Evolutionary conservation across 1,284 basidiomycete genomes (phyloP).

Genomic region (Porogramme epimiltina): DNA sequence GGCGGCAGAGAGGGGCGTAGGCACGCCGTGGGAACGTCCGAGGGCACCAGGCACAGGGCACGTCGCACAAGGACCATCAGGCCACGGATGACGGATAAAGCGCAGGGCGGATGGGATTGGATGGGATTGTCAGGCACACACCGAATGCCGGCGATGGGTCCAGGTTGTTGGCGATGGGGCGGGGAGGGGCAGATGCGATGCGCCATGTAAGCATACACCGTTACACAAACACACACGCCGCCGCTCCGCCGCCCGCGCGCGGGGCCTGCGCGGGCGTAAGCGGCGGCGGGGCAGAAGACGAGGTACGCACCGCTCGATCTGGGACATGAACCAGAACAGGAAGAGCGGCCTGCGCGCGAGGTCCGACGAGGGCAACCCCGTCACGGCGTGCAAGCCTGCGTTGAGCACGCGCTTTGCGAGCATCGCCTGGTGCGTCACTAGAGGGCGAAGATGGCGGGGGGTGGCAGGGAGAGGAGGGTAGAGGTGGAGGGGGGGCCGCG

Average conservation of each 20-base stretch:
- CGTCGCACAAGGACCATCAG: not conserved
- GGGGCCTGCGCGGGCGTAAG: no score
- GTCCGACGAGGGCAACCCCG: conserved; percentile 56
- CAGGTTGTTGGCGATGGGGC: no score
- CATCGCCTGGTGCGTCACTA: conserved; percentile 64
- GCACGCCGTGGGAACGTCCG: not conserved
- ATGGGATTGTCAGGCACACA: not conserved
- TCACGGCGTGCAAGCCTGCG: conserved; percentile 59
- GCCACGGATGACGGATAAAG: no score
- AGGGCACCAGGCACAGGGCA: conserved; percentile 17
- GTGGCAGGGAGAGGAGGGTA: conserved; percentile 7
- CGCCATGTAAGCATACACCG: no score
- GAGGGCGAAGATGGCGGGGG: not conserved
- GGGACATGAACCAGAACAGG: conserved; percentile 78
- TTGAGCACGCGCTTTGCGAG: conserved; percentile 61
- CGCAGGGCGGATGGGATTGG: not conserved
- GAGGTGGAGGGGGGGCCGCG: no score
- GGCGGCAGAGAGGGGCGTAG: not conserved
- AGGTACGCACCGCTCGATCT: conserved; percentile 66
- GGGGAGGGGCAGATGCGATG: no score
- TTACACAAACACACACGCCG: no score
- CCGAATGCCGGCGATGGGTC: no score
- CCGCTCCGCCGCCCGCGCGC: no score
- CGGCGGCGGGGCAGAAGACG: conserved; percentile 19
- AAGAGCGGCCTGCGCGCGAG: conserved; percentile 58